These are phyloP conservation scores for Chalaropsis thielavioides DNA, from an alignment of 2,329 filamentous ascomycete genomes.

Conservation along the genomic window DNA sequence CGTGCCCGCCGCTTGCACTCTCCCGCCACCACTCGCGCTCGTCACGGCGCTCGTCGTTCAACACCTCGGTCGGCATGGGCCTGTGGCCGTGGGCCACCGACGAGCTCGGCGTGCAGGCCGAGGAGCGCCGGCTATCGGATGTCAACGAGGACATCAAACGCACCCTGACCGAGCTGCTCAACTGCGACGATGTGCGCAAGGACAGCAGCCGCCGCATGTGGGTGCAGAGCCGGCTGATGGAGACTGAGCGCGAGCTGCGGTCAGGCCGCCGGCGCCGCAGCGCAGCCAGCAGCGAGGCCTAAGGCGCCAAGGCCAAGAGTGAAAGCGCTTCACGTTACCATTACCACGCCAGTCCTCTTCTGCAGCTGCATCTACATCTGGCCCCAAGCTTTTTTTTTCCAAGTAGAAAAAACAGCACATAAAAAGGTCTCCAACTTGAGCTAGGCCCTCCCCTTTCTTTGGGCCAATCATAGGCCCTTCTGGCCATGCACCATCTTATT, in stretches of 20 bases:
- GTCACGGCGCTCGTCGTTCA: conserved; percentile 7
- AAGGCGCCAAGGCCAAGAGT: too few species aligned
- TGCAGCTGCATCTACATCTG: neutral
- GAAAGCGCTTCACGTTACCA: neutral
- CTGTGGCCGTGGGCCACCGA: conserved; percentile 20
- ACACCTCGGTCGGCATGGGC: conserved; percentile 6
- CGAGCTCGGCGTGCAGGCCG: conserved; percentile 27
- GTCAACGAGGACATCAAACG: conserved; percentile 49
- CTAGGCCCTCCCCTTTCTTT: neutral
- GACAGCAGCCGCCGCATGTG: conserved; percentile 40
- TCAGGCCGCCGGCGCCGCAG: conserved; percentile 37
- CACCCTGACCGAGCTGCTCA: conserved; percentile 45
- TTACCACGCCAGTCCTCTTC: neutral
- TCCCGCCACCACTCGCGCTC: neutral
- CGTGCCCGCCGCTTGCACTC: conserved; percentile 30
- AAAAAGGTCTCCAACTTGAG: neutral
- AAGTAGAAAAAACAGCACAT: neutral
- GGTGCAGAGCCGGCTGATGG: conserved; percentile 45
- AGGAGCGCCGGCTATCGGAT: conserved; percentile 39
- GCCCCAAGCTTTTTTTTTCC: neutral
- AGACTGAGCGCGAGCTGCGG: conserved; percentile 44
- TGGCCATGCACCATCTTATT: neutral
- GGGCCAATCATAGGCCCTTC: neutral
- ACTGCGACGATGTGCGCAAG: conserved; percentile 40
- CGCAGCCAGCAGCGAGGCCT: conserved; percentile 20